Percentiles rank a stretch among this genome's conserved stretches.
These are phyloP conservation scores for Striga asiatica DNA, from an alignment of 257 asterid genomes.

Conservation along the genomic window DNA sequence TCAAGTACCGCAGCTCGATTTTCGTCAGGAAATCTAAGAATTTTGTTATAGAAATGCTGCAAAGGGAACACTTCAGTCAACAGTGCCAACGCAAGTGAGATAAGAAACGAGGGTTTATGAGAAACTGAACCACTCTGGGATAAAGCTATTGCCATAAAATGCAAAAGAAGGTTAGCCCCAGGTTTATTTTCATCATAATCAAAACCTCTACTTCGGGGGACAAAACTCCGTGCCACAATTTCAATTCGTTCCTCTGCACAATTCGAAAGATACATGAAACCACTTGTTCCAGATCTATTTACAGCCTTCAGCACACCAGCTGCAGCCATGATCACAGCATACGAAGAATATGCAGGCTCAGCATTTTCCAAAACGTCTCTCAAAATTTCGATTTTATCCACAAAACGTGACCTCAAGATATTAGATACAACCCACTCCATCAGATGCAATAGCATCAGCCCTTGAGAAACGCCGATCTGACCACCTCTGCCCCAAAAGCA, in stretches of 20 bases:
- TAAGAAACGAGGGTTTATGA: slow-evolving; percentile 32
- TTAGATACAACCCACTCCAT: slow-evolving; percentile 73
- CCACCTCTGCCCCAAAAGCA: slow-evolving; percentile 56
- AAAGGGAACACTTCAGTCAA: slow-evolving; percentile 71
- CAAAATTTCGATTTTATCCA: slow-evolving; percentile 41
- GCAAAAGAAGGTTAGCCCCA: slow-evolving; percentile 36
- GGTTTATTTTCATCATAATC: slow-evolving; percentile 19
- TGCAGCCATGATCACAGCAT: slow-evolving; percentile 67
- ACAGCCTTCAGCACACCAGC: slow-evolving; percentile 70
- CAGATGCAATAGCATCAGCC: slow-evolving; percentile 79
- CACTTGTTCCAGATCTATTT: slow-evolving; percentile 57
- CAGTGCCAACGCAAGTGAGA: slow-evolving; percentile 53
- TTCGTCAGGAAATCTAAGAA: slow-evolving; percentile 30
- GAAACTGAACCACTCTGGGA: slow-evolving; percentile 65
- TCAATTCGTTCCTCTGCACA: slow-evolving; percentile 50
- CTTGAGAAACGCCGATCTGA: slow-evolving; percentile 40
- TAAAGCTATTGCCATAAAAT: slow-evolving; percentile 60
- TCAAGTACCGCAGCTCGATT: slow-evolving; percentile 23
- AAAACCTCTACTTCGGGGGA: slow-evolving; percentile 24
- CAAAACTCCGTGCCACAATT: slow-evolving; percentile 31
- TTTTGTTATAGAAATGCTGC: slow-evolving; percentile 33
- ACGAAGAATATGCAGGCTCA: slow-evolving; percentile 34
- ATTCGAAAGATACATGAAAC: slow-evolving; percentile 30
- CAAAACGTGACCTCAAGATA: slow-evolving; percentile 32
- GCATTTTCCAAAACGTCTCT: slow-evolving; percentile 35